Conservation (phyloP, 2,329 filamentous ascomycete species). For the Coniochaeta hoffmannii region DNA sequence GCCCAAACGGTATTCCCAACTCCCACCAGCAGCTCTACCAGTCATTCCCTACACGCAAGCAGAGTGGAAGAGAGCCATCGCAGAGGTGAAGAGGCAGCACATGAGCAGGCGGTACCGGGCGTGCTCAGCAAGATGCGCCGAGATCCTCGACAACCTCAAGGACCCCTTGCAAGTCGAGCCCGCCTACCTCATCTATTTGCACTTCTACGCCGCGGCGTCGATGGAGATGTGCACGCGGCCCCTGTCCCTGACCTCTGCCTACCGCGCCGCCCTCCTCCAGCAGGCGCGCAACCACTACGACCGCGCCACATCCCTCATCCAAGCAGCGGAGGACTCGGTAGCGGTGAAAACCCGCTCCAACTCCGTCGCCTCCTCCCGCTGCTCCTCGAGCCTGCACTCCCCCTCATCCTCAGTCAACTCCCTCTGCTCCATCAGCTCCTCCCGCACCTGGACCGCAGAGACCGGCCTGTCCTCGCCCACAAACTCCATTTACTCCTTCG, state of each 20-base stretch:
- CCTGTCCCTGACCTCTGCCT: slow-evolving; percentile 35
- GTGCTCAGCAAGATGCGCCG: slow-evolving; percentile 44
- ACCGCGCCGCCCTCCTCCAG: slow-evolving; percentile 39
- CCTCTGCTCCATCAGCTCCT: not conserved
- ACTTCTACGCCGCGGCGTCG: slow-evolving; percentile 55
- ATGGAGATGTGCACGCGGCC: slow-evolving; percentile 48
- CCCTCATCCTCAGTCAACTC: slow-evolving; percentile 39
- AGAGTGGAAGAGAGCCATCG: slow-evolving; percentile 45
- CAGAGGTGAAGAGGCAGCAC: slow-evolving; percentile 48
- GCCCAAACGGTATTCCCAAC: slow-evolving; percentile 15
- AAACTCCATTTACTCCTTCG: slow-evolving; percentile 32
- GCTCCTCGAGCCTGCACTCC: slow-evolving; percentile 33
- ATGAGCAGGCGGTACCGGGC: slow-evolving; percentile 41
- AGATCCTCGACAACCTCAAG: slow-evolving; percentile 42
- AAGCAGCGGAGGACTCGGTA: slow-evolving; percentile 34
- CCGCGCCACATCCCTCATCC: slow-evolving; percentile 38
- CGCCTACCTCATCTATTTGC: slow-evolving; percentile 49
- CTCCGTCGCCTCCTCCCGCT: slow-evolving; percentile 24
- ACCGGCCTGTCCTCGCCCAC: slow-evolving; percentile 39
- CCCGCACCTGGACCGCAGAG: slow-evolving; percentile 28
- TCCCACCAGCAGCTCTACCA: slow-evolving; percentile 9
- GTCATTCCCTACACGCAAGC: slow-evolving; percentile 33
- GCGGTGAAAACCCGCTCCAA: slow-evolving; percentile 26
- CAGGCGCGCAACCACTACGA: slow-evolving; percentile 46
- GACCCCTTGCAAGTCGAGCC: slow-evolving; percentile 39